These are phyloP conservation scores for Termitomyces eurrhizus DNA, from an alignment of 768 basidiomycete genomes.

Conservation along the genomic window DNA sequence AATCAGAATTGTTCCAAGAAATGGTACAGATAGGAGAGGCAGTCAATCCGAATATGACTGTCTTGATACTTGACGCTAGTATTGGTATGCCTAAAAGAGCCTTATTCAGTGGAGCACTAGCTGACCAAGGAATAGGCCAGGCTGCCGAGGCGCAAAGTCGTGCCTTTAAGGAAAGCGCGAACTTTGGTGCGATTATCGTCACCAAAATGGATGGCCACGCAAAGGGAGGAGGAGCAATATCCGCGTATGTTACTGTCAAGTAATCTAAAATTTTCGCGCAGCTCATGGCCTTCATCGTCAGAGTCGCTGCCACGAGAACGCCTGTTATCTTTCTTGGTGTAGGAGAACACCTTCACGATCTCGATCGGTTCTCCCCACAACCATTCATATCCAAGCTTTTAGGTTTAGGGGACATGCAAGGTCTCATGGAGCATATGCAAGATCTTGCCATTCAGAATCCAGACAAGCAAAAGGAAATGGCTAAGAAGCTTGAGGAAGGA, in stretches of 20 bases:
- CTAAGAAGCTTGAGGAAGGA: conserved; percentile 95
- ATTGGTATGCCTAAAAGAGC: conserved; percentile 55
- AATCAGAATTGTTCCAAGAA: conserved; percentile 93
- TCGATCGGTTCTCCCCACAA: conserved; percentile 92
- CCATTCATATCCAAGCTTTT: conserved; percentile 97
- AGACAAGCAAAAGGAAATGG: conserved; percentile 97
- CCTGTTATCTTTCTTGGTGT: conserved; percentile 99
- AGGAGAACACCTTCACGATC: conserved; percentile 96
- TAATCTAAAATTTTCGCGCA: not conserved
- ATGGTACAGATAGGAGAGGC: conserved; percentile 97
- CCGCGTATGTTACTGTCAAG: conserved; percentile 69
- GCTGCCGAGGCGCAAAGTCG: conserved; percentile 95
- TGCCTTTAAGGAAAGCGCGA: conserved; percentile 96
- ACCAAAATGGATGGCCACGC: conserved; percentile 99
- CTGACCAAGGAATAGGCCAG: conserved; percentile 58
- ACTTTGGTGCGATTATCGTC: conserved; percentile 98
- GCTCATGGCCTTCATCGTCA: conserved; percentile 23
- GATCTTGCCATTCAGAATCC: conserved; percentile 91
- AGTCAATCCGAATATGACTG: conserved; percentile 94
- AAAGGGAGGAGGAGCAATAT: conserved; percentile 98
- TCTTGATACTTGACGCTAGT: conserved; percentile 93
- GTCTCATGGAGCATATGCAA: conserved; percentile 98
- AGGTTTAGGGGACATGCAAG: conserved; percentile 95
- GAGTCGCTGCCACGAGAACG: conserved; percentile 97
- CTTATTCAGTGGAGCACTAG: not conserved